These are phyloP conservation scores for Sphenostylis stenocarpa DNA, from an alignment of 306 rosid species.

Conservation along the genomic window DNA sequence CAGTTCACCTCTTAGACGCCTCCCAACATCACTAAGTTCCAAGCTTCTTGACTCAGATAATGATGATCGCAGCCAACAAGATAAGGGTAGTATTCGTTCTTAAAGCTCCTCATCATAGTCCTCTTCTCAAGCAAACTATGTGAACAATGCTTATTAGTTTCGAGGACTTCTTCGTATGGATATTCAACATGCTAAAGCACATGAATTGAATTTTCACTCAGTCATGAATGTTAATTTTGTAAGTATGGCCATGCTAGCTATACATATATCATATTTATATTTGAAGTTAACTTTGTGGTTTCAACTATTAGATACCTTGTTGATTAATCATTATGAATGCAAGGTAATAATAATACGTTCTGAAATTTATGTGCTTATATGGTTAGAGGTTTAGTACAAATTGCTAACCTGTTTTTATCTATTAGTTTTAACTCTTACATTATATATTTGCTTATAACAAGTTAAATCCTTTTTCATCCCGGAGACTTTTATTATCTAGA, in stretches of 20 bases:
- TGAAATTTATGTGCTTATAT: slow-evolving; percentile 9
- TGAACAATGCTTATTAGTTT: slow-evolving; percentile 14
- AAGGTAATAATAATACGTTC: slow-evolving; percentile 19
- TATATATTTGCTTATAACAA: background rate
- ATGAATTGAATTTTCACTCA: background rate
- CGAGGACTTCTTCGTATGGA: background rate
- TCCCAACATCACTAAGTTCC: slow-evolving; percentile 38
- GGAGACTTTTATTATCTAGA: background rate
- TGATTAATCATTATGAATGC: background rate
- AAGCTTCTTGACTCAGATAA: slow-evolving; percentile 47
- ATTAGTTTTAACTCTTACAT: background rate
- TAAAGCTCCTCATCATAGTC: slow-evolving; percentile 1
- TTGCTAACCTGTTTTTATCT: background rate
- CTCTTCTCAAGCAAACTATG: slow-evolving; percentile 6
- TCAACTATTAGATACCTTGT: slow-evolving; percentile 12
- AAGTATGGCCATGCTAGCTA: slow-evolving; percentile 44
- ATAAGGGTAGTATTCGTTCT: slow-evolving; percentile 29
- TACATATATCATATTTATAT: slow-evolving; percentile 29
- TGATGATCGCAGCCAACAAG: background rate
- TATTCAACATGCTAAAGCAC: background rate
- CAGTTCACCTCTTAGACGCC: slow-evolving; percentile 44
- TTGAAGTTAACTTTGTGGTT: slow-evolving; percentile 24
- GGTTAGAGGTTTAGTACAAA: background rate
- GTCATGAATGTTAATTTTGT: slow-evolving; percentile 15
- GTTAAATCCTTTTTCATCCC: background rate